Percentiles rank a stretch among this genome's conserved stretches.
These are phyloP conservation scores for Pluteus cervinus DNA, from an alignment of 768 basidiomycete species.

Conservation along the genomic window DNA sequence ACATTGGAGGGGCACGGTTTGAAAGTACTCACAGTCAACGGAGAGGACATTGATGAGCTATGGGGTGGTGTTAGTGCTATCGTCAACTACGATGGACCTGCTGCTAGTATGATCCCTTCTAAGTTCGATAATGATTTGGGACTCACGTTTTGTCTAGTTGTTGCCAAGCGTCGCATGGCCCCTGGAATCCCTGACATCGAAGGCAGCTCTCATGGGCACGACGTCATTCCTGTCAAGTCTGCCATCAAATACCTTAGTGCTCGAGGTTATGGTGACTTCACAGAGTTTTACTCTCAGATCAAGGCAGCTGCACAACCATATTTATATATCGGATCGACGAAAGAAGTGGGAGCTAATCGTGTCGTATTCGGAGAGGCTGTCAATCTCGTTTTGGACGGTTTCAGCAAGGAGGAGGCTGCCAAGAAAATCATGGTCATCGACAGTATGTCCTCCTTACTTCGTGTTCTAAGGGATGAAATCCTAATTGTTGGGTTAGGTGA, in stretches of 20 bases:
- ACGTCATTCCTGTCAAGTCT: conserved; percentile 77
- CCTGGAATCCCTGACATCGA: conserved; percentile 70
- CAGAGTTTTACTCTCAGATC: conserved; percentile 56
- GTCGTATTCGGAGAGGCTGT: conserved; percentile 85
- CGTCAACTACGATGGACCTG: conserved; percentile 64
- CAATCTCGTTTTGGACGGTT: conserved; percentile 65
- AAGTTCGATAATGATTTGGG: neutral
- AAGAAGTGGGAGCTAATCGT: conserved; percentile 75
- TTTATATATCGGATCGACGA: conserved; percentile 63
- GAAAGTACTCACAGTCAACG: conserved; percentile 65
- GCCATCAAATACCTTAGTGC: conserved; percentile 68
- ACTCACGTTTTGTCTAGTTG: conserved; percentile 33
- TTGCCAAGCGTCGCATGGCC: conserved; percentile 66
- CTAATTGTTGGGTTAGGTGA: conserved; percentile 43
- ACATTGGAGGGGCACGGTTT: conserved; percentile 81
- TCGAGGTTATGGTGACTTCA: conserved; percentile 53
- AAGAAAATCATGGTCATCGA: conserved; percentile 86
- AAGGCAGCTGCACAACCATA: conserved; percentile 52
- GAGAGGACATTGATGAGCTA: conserved; percentile 75
- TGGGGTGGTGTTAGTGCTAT: conserved; percentile 60
- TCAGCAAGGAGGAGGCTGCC: conserved; percentile 71
- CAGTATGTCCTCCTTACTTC: conserved; percentile 37
- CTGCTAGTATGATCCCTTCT: conserved; percentile 46
- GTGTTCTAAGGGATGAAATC: conserved; percentile 8
- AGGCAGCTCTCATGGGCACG: conserved; percentile 76